These are phyloP conservation scores for Triticum urartu DNA, from an alignment of 176 grass and related monocot species.

Conservation along the genomic window DNA sequence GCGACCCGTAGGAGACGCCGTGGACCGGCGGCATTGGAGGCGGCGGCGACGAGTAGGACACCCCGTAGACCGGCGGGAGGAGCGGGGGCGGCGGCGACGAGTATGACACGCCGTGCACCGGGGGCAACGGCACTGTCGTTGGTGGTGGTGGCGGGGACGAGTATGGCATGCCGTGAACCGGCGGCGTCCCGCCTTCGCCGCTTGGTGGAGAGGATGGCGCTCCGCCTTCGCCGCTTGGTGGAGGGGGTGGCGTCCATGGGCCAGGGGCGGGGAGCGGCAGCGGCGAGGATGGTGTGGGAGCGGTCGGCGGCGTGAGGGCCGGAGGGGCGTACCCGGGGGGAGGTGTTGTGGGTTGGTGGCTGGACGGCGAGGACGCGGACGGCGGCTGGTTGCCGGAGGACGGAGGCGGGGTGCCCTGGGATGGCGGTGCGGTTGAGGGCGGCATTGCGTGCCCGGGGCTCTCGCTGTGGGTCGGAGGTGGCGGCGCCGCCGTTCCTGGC, in stretches of 20 bases:
- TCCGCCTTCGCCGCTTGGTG: neutral
- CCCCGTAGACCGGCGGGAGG: slow-evolving; percentile 36
- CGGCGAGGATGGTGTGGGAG: neutral
- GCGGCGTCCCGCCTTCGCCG: no score
- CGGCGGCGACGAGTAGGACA: slow-evolving; percentile 55
- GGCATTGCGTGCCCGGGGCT: slow-evolving; percentile 32
- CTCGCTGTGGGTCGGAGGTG: slow-evolving; percentile 19
- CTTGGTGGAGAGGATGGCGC: no score
- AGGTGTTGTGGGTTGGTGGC: slow-evolving; percentile 8
- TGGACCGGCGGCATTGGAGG: slow-evolving; percentile 21
- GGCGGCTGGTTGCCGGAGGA: slow-evolving; percentile 29
- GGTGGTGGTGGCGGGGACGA: slow-evolving; percentile 22
- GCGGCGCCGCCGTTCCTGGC: neutral
- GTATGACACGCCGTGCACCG: slow-evolving; percentile 44
- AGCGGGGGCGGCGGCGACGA: slow-evolving; percentile 41
- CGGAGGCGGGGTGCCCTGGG: neutral
- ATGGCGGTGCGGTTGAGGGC: neutral
- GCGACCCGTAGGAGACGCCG: slow-evolving; percentile 48
- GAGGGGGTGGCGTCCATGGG: slow-evolving; percentile 13
- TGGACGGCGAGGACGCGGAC: slow-evolving; percentile 5
- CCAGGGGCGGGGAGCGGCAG: neutral
- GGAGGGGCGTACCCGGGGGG: slow-evolving; percentile 41
- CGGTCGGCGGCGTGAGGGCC: slow-evolving; percentile 22
- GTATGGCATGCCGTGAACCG: slow-evolving; percentile 29
- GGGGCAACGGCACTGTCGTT: neutral